These are phyloP conservation scores for Geotrichum ghanense DNA, from an alignment of 805 yeast genomes.

Conservation along the genomic window DNA sequence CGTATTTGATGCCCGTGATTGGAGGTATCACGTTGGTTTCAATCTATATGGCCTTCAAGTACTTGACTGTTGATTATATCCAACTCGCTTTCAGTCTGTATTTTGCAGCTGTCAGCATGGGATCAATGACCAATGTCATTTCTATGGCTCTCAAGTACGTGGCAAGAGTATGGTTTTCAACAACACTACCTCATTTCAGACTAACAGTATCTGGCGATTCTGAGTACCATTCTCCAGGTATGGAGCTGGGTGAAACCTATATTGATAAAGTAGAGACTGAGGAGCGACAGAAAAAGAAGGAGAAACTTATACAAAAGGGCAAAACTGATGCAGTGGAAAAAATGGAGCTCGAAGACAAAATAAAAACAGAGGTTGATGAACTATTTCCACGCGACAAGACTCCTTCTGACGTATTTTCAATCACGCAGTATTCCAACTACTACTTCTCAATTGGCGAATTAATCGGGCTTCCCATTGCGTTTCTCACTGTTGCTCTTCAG, in stretches of 20 bases:
- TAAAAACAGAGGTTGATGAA: not conserved
- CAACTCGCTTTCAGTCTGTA: slow-evolving; percentile 27
- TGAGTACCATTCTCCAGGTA: slow-evolving; percentile 26
- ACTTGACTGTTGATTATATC: slow-evolving; percentile 25
- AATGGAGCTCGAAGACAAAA: slow-evolving; percentile 6
- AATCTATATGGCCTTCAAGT: slow-evolving; percentile 29
- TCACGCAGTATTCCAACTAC: slow-evolving; percentile 27
- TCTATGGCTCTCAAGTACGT: slow-evolving; percentile 8
- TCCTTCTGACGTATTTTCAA: slow-evolving; percentile 12
- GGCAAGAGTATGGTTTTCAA: slow-evolving; percentile 6
- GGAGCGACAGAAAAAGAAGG: slow-evolving; percentile 6
- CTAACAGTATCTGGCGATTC: slow-evolving; percentile 6
- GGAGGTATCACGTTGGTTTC: slow-evolving; percentile 31
- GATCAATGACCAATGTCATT: slow-evolving; percentile 26
- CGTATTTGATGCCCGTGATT: slow-evolving; percentile 33
- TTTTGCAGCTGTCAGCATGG: slow-evolving; percentile 21
- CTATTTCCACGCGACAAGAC: not conserved
- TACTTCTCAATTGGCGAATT: slow-evolving; percentile 27
- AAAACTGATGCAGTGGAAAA: slow-evolving; percentile 5
- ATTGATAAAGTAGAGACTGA: slow-evolving; percentile 35
- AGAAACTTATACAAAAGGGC: slow-evolving; percentile 5
- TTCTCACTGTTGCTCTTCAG: slow-evolving; percentile 7
- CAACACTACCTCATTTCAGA: slow-evolving; percentile 7
- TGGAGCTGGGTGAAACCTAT: slow-evolving; percentile 42
- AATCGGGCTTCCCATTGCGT: slow-evolving; percentile 16